Evolutionary conservation across 176 grass and related monocot genomes (phyloP), one percentile per base, ranked within the genome.

Genomic region (Alopecurus myosuroides): DNA sequence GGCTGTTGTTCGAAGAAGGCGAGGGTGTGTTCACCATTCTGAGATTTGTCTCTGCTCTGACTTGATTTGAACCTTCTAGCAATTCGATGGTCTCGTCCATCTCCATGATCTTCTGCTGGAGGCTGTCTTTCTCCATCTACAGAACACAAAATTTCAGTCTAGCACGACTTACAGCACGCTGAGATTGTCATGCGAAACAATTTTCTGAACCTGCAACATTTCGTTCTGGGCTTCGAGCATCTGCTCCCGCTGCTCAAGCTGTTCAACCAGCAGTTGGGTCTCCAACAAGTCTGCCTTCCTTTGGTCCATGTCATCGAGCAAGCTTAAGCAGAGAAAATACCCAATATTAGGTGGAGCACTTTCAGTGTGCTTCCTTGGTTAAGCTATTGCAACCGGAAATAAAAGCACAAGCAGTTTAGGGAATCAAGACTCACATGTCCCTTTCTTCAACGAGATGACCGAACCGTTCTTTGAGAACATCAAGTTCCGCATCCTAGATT

Each of bases 241-340:
- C 63, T 94, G 90, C 75, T 94, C 91, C 50, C 91, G 77, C 76
- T 92, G 89, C 80, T 92, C 88, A 69, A 94, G 92, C 42, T 90
- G 85, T 80, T 94, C 94, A 29, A 97, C 58, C 3, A 92, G 72
- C 76, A 97, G 74, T 67, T 94, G 89, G 23, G 74, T 77, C 64
- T 84, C 87, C 40, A 92, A 62, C 70, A 94, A 45, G 35, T 91
- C 89, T 1, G 82, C 69, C 77, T 86, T 94, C 76, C 74, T 89
- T 84, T 88, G 87, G 66, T 88, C 88, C 86, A 94, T 84, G 82
- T 90, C 94, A 48, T 97, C 94, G 10, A 90, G 42, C 89, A 97
- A 85, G 82, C 94, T 97, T 20, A 45, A 79, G 74, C 88, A 75
- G 10, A 85, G 31, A 88, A 42, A 36, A 20, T 70, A 74, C 23